Evolutionary conservation across 352 stramenopile species (phyloP), one percentile per base, ranked within the genome.

Genomic region (Thraustochytrium striatum): DNA sequence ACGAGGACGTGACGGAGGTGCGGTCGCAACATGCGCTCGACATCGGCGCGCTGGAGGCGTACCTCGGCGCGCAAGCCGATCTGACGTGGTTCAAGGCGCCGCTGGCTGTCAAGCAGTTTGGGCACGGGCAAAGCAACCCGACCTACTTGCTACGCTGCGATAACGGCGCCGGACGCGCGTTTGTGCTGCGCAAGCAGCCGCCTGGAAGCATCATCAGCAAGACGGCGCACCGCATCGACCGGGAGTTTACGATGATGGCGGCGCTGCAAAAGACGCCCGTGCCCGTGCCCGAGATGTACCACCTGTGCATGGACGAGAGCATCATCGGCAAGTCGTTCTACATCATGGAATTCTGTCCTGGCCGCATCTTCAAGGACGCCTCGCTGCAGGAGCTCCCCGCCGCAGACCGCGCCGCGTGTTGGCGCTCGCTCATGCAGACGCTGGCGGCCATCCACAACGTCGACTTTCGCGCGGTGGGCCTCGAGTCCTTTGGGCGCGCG

Each of bases 241-340:
- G 85, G 21, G 85, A 88, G 61, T 88, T 78, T 44, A 53, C 43
- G n/a, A 84, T 88, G 35, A 72, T 88, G 36, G 47, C 78, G 30
- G 81, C 85, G 8, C 78, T 88, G 19, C 47, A 70, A 21, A 41
- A 82, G 3, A 72, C 55, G n/a, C 58, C 75, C 41, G 83, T 95
- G 33, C 90, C 90, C 30, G 85, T 93, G 25, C 89, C 90, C 0
- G 75, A 73, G 41, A 80, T 85, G 33, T 89, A 88, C 57, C 82
- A 85, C 9, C 89, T 93, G 68, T 95, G 90, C 81, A 85, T 83
- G n/a, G 87, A 93, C 70, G 57, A 58, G 44, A 69, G 58, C 19
- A 78, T 95, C 3, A 79, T 95, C 32, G 89, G 90, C 53, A 86
- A 88, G 3, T 84, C 90, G 61, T 95, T 95, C 82, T 95, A 93